These are phyloP conservation scores for Trifolium dubium DNA, from an alignment of 306 rosid species.

Conservation along the genomic window DNA sequence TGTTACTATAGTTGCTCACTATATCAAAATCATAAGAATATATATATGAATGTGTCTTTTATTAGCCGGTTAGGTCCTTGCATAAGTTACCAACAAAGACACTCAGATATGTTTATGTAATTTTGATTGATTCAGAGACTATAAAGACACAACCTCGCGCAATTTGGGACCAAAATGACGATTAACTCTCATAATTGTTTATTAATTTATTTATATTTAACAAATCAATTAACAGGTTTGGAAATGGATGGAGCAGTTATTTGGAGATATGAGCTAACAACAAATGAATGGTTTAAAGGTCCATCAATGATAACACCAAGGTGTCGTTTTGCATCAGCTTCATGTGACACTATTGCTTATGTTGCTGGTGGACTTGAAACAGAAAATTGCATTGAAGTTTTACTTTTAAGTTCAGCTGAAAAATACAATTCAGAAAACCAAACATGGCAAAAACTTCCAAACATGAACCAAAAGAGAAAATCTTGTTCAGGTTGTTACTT, in stretches of 20 bases:
- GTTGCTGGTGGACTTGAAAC: conserved; percentile 77
- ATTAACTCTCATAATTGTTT: background rate
- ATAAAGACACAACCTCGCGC: background rate
- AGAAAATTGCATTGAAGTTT: conserved; percentile 38
- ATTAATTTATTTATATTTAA: background rate
- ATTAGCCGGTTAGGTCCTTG: background rate
- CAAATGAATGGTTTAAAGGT: conserved; percentile 68
- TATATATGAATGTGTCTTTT: background rate
- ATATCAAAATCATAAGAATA: too few relatives aligned
- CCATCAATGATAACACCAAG: conserved; percentile 73
- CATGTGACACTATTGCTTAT: conserved; percentile 59
- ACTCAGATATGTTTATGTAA: background rate
- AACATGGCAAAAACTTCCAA: conserved; percentile 68
- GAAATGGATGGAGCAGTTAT: conserved; percentile 57
- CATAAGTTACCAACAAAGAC: background rate
- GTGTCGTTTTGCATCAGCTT: conserved; percentile 70
- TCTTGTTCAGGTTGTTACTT: conserved; percentile 73
- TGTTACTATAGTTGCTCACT: background rate
- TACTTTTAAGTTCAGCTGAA: conserved; percentile 65
- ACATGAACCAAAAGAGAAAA: conserved; percentile 57
- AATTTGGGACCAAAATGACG: background rate
- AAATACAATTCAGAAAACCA: conserved; percentile 58
- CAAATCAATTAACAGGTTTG: conserved; percentile 47
- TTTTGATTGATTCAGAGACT: background rate
- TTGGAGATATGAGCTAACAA: conserved; percentile 66